Percentiles rank a stretch among this genome's conserved stretches.
phyloP scores from a whole-genome alignment of 2,329 filamentous ascomycete genomes.

The Monosporascus cannonballus region DNA sequence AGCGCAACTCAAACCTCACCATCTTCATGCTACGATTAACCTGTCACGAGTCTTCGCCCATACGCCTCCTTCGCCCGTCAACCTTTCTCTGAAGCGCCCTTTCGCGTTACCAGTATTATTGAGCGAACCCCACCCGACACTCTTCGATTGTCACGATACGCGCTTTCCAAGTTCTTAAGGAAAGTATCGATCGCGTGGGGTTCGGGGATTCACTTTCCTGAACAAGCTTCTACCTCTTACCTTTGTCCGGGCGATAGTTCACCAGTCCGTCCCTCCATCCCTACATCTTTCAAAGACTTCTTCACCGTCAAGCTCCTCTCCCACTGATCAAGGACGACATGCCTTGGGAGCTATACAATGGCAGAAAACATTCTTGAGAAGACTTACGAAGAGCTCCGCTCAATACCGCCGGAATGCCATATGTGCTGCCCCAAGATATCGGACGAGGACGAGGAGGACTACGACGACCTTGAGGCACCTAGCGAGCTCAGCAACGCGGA shows the following conservation, averaged over 20 bases:
- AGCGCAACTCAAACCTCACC: no score
- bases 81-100: background rate
- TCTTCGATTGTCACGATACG: no score
- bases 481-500: conserved; percentile 43
- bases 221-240: no score
- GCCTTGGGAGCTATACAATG: background rate
- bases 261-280: no score
- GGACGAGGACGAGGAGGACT: conserved; percentile 59
- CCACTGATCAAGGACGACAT: background rate
- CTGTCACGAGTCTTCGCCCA: background rate
- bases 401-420: conserved; percentile 46
- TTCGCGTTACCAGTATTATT: background rate
- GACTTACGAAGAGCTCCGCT: conserved; percentile 1
- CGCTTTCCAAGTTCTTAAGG: no score
- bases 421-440: conserved; percentile 61
- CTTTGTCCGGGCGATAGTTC: no score
- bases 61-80: background rate
- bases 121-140: background rate
- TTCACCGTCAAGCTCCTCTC: background rate
- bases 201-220: no score
- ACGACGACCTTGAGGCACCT: conserved; percentile 46
- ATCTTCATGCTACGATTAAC: background rate
- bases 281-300: background rate
- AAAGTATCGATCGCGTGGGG: no score
- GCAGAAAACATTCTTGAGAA: background rate